These are phyloP conservation scores for Hymenoscyphus fructigenus DNA, from an alignment of 2,329 filamentous ascomycete genomes.

Conservation along the genomic window DNA sequence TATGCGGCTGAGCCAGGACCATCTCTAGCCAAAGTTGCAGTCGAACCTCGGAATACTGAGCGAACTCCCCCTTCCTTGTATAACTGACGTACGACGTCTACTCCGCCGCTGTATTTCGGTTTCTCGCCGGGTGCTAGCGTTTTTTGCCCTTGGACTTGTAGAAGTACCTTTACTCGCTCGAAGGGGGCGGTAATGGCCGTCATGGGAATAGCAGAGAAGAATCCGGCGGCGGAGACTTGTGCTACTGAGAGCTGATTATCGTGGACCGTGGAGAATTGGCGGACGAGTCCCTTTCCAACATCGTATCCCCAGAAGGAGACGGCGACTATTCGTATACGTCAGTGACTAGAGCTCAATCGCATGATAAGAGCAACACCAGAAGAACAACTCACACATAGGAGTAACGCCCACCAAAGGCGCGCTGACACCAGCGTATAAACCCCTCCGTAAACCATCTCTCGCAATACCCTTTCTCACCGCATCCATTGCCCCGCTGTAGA, in stretches of 20 bases:
- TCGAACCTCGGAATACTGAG: conserved; percentile 87
- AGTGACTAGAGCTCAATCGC: not conserved
- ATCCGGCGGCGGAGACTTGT: conserved; percentile 88
- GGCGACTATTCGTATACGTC: conserved; percentile 52
- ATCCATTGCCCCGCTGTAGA: conserved; percentile 87
- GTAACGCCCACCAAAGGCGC: conserved; percentile 94
- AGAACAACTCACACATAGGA: conserved; percentile 82
- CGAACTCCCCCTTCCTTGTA: conserved; percentile 88
- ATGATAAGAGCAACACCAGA: not conserved
- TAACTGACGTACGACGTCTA: conserved; percentile 90
- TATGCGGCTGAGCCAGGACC: conserved; percentile 92
- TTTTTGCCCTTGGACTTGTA: conserved; percentile 96
- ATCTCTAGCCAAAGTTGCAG: conserved; percentile 90
- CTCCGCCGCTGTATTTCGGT: conserved; percentile 81
- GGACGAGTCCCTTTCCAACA: conserved; percentile 86
- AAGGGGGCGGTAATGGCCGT: conserved; percentile 98
- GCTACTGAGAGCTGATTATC: conserved; percentile 75
- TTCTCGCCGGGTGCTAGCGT: conserved; percentile 83
- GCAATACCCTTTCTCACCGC: conserved; percentile 88
- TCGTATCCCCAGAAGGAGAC: conserved; percentile 87
- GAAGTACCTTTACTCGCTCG: conserved; percentile 96
- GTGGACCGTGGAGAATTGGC: conserved; percentile 61
- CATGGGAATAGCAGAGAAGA: conserved; percentile 98
- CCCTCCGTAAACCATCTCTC: conserved; percentile 75
- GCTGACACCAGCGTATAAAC: conserved; percentile 94